phyloP scores from a whole-genome alignment of 2,329 filamentous ascomycete species.

The Apiospora arundinis region DNA sequence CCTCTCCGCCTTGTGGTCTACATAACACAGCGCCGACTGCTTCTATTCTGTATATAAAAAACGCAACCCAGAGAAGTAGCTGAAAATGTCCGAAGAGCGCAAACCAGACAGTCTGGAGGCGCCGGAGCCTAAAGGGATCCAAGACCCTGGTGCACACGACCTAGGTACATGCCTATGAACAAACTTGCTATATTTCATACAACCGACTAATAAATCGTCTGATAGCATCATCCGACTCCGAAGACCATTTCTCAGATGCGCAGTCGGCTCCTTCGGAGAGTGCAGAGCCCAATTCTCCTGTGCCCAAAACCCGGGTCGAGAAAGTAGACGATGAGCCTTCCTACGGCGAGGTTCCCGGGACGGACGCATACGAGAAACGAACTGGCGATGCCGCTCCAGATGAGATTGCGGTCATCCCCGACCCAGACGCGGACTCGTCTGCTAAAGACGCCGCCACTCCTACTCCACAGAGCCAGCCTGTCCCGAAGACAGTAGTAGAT shows the following conservation, averaged over 20 bases:
- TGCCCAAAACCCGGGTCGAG: conserved; percentile 65
- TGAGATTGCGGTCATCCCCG: conserved; percentile 59
- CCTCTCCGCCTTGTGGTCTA: neutral
- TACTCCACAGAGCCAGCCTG: conserved; percentile 46
- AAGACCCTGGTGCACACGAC: conserved; percentile 66
- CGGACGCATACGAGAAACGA: conserved; percentile 61
- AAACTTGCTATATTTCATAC: neutral
- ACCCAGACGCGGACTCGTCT: conserved; percentile 35
- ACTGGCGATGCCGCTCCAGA: conserved; percentile 65
- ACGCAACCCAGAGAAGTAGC: neutral
- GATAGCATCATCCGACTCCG: conserved; percentile 65
- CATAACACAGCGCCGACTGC: conserved; percentile 11
- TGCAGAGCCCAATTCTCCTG: conserved; percentile 53
- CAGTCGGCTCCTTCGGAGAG: conserved; percentile 50
- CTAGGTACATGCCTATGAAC: conserved; percentile 50
- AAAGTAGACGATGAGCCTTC: conserved; percentile 63
- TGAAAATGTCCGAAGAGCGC: conserved; percentile 36
- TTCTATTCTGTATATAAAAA: conserved; percentile 21
- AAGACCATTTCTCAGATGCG: conserved; percentile 74
- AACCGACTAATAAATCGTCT: conserved; percentile 24
- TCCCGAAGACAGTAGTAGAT: conserved; percentile 61
- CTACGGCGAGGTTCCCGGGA: conserved; percentile 68
- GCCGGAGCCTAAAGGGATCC: conserved; percentile 45
- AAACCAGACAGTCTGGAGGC: conserved; percentile 39
- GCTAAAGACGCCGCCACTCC: conserved; percentile 35